Evolutionary conservation across 192 early-diverging fungal genomes (phyloP).

Genomic region (Geosiphon pyriformis): DNA sequence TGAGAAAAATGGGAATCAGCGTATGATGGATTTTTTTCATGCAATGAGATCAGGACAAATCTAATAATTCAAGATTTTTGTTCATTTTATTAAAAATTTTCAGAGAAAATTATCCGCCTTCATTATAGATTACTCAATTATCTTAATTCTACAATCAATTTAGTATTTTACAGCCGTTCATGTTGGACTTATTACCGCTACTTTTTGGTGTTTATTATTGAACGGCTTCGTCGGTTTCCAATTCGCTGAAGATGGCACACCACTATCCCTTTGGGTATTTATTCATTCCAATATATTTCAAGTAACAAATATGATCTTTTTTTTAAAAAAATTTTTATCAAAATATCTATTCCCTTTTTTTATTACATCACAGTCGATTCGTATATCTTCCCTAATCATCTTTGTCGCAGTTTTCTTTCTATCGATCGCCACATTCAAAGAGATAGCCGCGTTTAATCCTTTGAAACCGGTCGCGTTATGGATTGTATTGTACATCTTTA

Average conservation of each 20-base stretch:
- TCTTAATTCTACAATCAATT: neutral
- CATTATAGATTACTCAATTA: slow-evolving; percentile 10
- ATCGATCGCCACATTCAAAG: slow-evolving; percentile 61
- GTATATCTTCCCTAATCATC: slow-evolving; percentile 65
- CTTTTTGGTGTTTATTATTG: slow-evolving; percentile 75
- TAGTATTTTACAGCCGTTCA: slow-evolving; percentile 74
- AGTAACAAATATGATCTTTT: slow-evolving; percentile 6
- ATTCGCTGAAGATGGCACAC: slow-evolving; percentile 84
- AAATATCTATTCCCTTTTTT: neutral
- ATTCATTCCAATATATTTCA: no score
- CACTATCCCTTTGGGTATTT: slow-evolving; percentile 79
- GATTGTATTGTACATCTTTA: slow-evolving; percentile 70
- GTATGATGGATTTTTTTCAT: no score
- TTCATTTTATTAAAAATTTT: no score
- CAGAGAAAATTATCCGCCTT: no score
- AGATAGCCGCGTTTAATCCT: slow-evolving; percentile 48
- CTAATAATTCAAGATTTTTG: no score
- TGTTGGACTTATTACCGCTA: slow-evolving; percentile 64
- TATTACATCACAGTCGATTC: slow-evolving; percentile 70
- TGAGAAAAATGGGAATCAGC: no score
- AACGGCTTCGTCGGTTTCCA: slow-evolving; percentile 90
- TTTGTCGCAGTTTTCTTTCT: slow-evolving; percentile 62
- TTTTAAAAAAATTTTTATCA: neutral
- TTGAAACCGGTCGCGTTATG: slow-evolving; percentile 57
- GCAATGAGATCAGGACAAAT: no score